Conservation (phyloP, 352 stramenopile species). For the Phytophthora lateralis region DNA sequence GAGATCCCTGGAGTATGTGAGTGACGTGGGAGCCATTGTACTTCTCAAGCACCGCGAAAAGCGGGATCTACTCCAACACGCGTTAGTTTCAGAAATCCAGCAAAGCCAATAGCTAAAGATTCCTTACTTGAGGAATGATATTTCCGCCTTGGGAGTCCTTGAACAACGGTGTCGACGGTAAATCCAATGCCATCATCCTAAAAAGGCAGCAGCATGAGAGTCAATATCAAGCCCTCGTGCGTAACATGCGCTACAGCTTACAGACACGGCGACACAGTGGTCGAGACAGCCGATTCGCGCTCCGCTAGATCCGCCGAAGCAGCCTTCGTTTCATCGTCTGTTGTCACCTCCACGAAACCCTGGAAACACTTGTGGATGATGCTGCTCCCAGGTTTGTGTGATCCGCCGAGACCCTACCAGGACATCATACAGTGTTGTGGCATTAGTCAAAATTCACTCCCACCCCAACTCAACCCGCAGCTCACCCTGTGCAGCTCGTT, state of each 20-base stretch:
- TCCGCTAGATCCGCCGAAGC: slow-evolving; percentile 37
- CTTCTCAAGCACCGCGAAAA: slow-evolving; percentile 97
- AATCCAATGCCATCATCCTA: slow-evolving; percentile 96
- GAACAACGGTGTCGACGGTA: slow-evolving; percentile 98
- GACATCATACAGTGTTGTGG: slow-evolving; percentile 11
- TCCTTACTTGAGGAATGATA: slow-evolving; percentile 93
- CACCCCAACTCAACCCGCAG: neutral
- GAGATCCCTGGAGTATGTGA: slow-evolving; percentile 79
- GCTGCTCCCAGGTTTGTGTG: slow-evolving; percentile 84
- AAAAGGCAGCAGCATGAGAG: slow-evolving; percentile 10
- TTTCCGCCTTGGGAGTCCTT: slow-evolving; percentile 97
- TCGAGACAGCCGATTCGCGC: slow-evolving; percentile 39
- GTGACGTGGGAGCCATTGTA: slow-evolving; percentile 93
- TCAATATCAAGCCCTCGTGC: slow-evolving; percentile 2
- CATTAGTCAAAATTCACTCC: neutral
- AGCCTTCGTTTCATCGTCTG: slow-evolving; percentile 62
- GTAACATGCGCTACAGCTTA: slow-evolving; percentile 28
- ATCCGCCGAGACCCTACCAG: slow-evolving; percentile 77
- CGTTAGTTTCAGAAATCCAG: neutral
- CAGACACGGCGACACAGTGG: slow-evolving; percentile 69
- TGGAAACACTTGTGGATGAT: slow-evolving; percentile 98
- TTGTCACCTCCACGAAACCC: slow-evolving; percentile 94
- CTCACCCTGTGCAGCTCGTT: slow-evolving; percentile 92
- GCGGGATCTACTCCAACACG: slow-evolving; percentile 79
- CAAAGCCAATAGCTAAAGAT: neutral